A percentile compares a stretch with the other conserved stretches of the same genome.
phyloP scores from a whole-genome alignment of 345 rosid genomes.

The Populus simonii region DNA sequence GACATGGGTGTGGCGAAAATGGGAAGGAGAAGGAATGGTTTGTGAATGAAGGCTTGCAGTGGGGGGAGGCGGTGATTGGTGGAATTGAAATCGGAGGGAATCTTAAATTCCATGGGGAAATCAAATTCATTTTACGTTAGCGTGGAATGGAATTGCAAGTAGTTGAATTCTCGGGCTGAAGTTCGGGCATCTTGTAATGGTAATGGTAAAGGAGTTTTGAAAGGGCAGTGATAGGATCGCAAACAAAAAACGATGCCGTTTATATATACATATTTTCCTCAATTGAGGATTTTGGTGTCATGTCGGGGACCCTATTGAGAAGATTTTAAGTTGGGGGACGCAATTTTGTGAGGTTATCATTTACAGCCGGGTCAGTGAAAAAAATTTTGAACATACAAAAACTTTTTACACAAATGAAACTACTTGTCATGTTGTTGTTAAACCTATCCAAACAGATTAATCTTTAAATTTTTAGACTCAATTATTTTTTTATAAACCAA shows the following conservation, averaged over 20 bases:
- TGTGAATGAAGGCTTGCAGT: constrained; percentile 13
- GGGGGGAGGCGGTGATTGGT: constrained; percentile 6
- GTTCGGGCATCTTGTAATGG: neutral
- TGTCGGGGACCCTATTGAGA: neutral
- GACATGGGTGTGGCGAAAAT: constrained; percentile 20
- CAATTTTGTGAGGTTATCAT: no score
- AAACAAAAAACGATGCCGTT: neutral
- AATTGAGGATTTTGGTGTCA: neutral
- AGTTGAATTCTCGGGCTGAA: neutral
- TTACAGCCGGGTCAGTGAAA: no score
- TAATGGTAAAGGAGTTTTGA: neutral
- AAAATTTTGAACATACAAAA: no score
- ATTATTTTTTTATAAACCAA: no score
- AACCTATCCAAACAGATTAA: no score
- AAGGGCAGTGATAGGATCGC: neutral
- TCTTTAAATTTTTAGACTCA: no score
- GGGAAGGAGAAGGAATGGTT: constrained; percentile 15
- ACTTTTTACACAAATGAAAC: no score
- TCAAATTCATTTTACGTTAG: constrained; percentile 30
- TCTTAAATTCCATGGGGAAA: constrained; percentile 23
- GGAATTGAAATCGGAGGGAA: constrained; percentile 1
- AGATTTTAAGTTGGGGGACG: no score
- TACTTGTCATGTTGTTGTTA: no score
- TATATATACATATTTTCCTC: neutral
- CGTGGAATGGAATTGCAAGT: neutral